Conservation (phyloP, 2,329 filamentous ascomycete genomes). For the Rhytidhysteron rufulum region DNA sequence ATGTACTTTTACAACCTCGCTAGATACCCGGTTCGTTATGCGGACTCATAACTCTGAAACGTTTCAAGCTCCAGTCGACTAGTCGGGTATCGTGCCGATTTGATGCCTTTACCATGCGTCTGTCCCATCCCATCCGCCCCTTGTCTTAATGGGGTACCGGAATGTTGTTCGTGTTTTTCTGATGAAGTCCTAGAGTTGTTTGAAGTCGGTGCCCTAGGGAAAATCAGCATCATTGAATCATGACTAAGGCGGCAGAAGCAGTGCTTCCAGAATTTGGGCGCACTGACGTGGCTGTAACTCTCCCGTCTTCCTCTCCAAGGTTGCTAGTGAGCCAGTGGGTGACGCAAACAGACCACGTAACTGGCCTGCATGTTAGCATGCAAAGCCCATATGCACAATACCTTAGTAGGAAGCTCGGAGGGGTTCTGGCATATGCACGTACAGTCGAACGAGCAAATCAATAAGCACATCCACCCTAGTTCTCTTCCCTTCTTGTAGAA, state of each 20-base stretch:
- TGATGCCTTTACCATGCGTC: no score
- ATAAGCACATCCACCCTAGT: slow-evolving; percentile 39
- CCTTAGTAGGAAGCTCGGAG: background rate
- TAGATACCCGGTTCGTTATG: no score
- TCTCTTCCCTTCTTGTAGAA: slow-evolving; percentile 29
- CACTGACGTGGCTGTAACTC: slow-evolving; percentile 10
- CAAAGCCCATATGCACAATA: background rate
- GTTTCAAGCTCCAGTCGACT: no score
- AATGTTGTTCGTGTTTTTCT: no score
- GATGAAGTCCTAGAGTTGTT: no score
- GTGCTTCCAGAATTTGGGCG: slow-evolving; percentile 6
- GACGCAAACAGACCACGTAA: slow-evolving; percentile 31
- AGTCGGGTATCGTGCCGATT: no score
- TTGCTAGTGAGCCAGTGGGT: slow-evolving; percentile 35
- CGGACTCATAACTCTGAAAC: no score
- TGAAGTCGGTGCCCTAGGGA: no score
- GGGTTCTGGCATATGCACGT: slow-evolving; percentile 6
- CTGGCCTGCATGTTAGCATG: slow-evolving; percentile 12
- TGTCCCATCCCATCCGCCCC: no score
- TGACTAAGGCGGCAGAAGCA: slow-evolving; percentile 1
- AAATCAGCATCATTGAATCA: slow-evolving; percentile 1
- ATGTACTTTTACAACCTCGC: no score
- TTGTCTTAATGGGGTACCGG: no score
- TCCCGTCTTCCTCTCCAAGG: slow-evolving; percentile 17
- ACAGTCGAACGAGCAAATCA: slow-evolving; percentile 40